Percentiles rank a stretch among this genome's conserved stretches.
These are phyloP conservation scores for Fallopia convolvulus DNA, from an alignment of 148 eudicot species.

Conservation along the genomic window DNA sequence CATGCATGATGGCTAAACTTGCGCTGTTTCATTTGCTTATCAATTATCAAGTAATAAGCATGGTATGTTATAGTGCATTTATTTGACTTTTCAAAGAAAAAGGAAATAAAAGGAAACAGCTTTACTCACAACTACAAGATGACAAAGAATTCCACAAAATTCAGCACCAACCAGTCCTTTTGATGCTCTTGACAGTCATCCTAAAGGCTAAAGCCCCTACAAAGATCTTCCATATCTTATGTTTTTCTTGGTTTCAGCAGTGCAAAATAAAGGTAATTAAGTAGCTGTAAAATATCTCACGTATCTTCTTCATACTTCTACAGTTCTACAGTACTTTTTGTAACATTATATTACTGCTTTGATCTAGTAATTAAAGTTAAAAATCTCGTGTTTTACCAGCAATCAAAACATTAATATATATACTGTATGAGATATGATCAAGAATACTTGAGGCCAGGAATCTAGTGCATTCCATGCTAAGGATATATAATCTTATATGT, in stretches of 20 bases:
- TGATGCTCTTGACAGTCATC: conserved; percentile 9
- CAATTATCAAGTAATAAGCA: conserved; percentile 10
- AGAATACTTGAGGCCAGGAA: not conserved
- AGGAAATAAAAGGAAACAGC: not conserved
- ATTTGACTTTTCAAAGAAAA: not conserved
- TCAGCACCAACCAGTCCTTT: conserved; percentile 6
- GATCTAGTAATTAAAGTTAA: too few species aligned
- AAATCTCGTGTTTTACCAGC: too few species aligned
- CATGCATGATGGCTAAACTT: too few species aligned
- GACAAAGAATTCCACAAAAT: conserved; percentile 11
- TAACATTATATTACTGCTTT: too few species aligned
- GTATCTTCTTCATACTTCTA: not conserved
- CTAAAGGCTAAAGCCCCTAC: not conserved
- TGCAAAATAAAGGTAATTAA: not conserved
- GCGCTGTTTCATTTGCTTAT: not conserved
- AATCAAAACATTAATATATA: too few species aligned
- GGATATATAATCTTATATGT: too few species aligned
- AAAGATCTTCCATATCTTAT: conserved; percentile 5
- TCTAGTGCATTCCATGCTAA: not conserved
- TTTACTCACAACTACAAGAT: not conserved
- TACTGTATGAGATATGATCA: not conserved
- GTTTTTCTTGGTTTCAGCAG: not conserved
- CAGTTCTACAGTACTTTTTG: too few species aligned
- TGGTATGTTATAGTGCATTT: not conserved
- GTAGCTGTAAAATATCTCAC: not conserved